A percentile compares a stretch with the other conserved stretches of the same genome.
Evolutionary conservation across 352 stramenopile species (phyloP).

Genomic region (Phytophthora uliginosa): DNA sequence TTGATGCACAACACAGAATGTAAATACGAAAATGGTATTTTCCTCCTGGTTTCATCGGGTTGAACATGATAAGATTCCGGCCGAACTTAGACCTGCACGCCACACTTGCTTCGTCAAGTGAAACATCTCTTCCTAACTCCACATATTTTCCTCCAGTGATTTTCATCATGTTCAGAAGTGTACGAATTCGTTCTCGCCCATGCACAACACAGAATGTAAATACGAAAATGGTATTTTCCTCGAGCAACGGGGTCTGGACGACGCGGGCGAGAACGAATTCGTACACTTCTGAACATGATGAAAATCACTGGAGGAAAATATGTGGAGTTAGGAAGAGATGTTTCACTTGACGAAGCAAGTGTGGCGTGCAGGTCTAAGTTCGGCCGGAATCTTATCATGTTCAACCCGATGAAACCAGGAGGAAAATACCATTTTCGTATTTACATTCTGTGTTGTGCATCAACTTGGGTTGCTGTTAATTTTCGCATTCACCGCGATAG

Average conservation of each 20-base stretch:
- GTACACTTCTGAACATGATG: not conserved
- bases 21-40: not conserved
- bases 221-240: too few relatives aligned
- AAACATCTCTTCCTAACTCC: not conserved
- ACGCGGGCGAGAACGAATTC: too few relatives aligned
- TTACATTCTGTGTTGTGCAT: not conserved
- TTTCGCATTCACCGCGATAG: not conserved
- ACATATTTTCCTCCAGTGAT: not conserved
- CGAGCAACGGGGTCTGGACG: too few relatives aligned
- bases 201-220: too few relatives aligned
- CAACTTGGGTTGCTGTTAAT: not conserved
- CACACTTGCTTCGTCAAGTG: not conserved
- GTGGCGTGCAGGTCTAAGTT: not conserved
- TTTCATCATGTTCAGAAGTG: not conserved
- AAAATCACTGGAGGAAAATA: not conserved
- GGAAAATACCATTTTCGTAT: not conserved
- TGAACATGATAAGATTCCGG: not conserved
- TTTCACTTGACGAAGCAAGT: not conserved
- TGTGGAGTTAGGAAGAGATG: not conserved
- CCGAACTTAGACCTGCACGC: not conserved
- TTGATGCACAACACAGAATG: not conserved
- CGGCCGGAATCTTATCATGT: not conserved
- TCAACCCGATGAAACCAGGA: not conserved
- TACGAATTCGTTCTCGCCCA: too few relatives aligned
- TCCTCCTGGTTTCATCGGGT: not conserved